A percentile compares a stretch with the other conserved stretches of the same genome.
Conservation (phyloP, 805 yeast genomes). For the Saturnispora saitoi region DNA sequence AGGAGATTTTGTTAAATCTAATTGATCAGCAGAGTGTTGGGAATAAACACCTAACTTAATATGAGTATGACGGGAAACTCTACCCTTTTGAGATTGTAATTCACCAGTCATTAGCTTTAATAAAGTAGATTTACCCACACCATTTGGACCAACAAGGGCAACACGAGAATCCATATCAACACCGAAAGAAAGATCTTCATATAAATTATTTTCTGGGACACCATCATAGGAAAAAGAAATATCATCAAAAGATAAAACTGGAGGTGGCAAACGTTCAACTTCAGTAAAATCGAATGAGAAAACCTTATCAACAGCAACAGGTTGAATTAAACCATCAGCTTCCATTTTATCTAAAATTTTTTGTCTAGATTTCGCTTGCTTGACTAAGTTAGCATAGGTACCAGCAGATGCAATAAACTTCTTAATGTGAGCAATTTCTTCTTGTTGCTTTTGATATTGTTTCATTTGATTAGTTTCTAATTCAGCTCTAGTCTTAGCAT, state of each 20-base stretch:
- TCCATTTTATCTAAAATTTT: constrained; percentile 99
- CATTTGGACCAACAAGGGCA: constrained; percentile 97
- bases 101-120: constrained; percentile 96
- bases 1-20: constrained; percentile 91
- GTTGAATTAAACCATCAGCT: constrained; percentile 93
- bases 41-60: constrained; percentile 97
- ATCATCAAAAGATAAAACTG: constrained; percentile 93
- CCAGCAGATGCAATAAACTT: constrained; percentile 99
- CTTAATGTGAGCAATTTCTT: constrained; percentile 96
- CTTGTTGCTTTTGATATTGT: constrained; percentile 95
- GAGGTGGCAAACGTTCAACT: constrained; percentile 96
- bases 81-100: constrained; percentile 81
- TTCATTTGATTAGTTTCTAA: constrained; percentile 96
- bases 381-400: constrained; percentile 97
- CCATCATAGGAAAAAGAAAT: constrained; percentile 90
- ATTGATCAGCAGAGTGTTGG: constrained; percentile 97
- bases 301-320: constrained; percentile 88
- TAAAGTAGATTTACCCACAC: constrained; percentile 96
- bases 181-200: constrained; percentile 90
- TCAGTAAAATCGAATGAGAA: constrained; percentile 91
- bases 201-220: constrained; percentile 74
- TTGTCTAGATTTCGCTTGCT: constrained; percentile 98
- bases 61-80: constrained; percentile 96
- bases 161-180: constrained; percentile 99
- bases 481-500: constrained; percentile 89